Evolutionary conservation across 2,329 filamentous ascomycete species (phyloP).

Genomic region (Xylaria sp.): DNA sequence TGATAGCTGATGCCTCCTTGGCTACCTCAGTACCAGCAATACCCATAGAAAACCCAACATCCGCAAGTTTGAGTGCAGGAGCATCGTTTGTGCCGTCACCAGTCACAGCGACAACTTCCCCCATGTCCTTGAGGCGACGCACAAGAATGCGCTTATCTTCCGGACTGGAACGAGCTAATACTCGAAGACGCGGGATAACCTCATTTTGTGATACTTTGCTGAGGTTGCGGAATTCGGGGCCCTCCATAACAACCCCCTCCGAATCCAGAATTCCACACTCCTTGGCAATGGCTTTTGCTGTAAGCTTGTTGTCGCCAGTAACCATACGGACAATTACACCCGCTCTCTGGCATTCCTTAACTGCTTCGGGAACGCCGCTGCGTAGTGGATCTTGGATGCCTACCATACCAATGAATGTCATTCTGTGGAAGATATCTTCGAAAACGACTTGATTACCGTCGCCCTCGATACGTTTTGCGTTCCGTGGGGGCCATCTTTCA

Average conservation of each 20-base stretch:
- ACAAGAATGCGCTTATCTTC: constrained; percentile 82
- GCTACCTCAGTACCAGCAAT: constrained; percentile 85
- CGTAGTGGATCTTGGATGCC: constrained; percentile 86
- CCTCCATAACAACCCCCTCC: constrained; percentile 79
- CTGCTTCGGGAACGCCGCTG: constrained; percentile 77
- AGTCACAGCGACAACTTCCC: constrained; percentile 83
- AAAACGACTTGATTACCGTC: constrained; percentile 71
- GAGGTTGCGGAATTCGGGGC: constrained; percentile 79
- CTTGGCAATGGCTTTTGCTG: constrained; percentile 79
- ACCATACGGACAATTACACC: constrained; percentile 87
- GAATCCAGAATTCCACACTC: constrained; percentile 80
- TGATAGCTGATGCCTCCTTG: constrained; percentile 86
- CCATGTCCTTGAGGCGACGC: constrained; percentile 74
- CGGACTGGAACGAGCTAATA: constrained; percentile 78
- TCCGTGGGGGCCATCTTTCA: constrained; percentile 80
- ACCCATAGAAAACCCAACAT: constrained; percentile 88
- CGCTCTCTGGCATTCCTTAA: constrained; percentile 76
- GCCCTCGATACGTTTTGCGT: constrained; percentile 63
- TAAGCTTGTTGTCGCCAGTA: constrained; percentile 83
- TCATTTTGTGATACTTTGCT: constrained; percentile 71
- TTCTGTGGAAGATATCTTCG: constrained; percentile 72
- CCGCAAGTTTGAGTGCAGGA: constrained; percentile 80
- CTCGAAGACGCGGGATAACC: constrained; percentile 74
- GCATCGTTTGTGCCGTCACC: constrained; percentile 88
- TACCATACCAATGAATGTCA: constrained; percentile 76